phyloP scores from a whole-genome alignment of 345 rosid genomes.

The Salix brachista region DNA sequence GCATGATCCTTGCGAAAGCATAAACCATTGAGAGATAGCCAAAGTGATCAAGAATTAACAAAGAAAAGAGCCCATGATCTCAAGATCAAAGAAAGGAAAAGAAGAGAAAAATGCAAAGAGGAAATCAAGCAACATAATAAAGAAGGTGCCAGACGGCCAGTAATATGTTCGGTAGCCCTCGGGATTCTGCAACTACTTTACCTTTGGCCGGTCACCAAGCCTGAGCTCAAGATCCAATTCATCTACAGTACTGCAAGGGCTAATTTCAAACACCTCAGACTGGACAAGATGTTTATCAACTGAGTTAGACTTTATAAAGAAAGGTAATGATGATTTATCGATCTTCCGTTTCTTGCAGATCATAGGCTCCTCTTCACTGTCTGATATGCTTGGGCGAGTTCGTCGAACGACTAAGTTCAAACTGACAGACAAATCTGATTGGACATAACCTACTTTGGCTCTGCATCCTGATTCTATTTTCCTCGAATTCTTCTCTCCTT shows the following conservation, averaged over 20 bases:
- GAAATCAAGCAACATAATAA: conserved; percentile 12
- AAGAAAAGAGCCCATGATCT: conserved; percentile 12
- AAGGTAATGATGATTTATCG: conserved; percentile 39
- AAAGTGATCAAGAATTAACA: conserved; percentile 26
- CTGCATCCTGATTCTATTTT: conserved; percentile 25
- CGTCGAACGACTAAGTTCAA: conserved; percentile 55
- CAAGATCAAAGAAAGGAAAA: conserved; percentile 3
- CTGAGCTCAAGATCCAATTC: conserved; percentile 95
- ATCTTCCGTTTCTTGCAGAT: conserved; percentile 52
- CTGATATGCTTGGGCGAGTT: conserved; percentile 28
- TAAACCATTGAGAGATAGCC: conserved; percentile 9
- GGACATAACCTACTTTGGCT: conserved; percentile 36
- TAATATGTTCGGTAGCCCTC: conserved; percentile 16
- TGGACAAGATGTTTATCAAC: conserved; percentile 31
- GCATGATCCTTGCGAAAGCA: conserved; percentile 25
- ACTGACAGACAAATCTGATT: conserved; percentile 51
- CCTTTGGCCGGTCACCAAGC: conserved; percentile 67
- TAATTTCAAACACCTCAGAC: conserved; percentile 37
- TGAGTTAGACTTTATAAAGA: conserved; percentile 40
- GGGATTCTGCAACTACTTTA: conserved; percentile 30
- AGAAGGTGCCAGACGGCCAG: conserved; percentile 15
- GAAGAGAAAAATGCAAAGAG: conserved; percentile 4
- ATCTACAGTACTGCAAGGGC: conserved; percentile 36
- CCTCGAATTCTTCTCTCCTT: conserved; percentile 38
- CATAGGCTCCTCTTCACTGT: conserved; percentile 17